Evolutionary conservation across 179 eudicot species (phyloP), one percentile per base, ranked within the genome.

Genomic region (Nepenthes alata): DNA sequence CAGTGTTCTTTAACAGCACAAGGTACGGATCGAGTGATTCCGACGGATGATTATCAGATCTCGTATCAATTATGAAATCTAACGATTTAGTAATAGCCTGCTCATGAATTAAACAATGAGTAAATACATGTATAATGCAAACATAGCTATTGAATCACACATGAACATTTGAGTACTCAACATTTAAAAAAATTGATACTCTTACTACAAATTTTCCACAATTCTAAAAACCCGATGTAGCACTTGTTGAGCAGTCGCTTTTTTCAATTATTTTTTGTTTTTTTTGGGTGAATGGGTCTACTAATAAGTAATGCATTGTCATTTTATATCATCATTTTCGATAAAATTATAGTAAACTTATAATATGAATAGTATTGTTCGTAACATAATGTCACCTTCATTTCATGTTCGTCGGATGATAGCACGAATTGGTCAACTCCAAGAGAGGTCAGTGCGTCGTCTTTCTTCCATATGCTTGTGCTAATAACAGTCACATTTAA

Each of bases 391-490:
- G 11, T 47, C 50, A 47, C 50, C 50, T 88, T 78, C 94, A 83
- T 85, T 70, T 83, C 74, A 13, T 82, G 72, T 35, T 83, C 82
- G 60, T 91, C 87, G n/a, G 90, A 75, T 7, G 94, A 83, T 63
- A 88, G 48, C 60, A 91, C 86, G 53, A 85, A 91, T 14, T 75
- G 71, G 76, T 88, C 94, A 3, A 96, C 97, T 48, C 83, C 85
- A 11, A 91, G 84, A 47, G 72, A 59, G 55, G 35, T 76, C 34
- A 91, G 44, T 15, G 97, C 88, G 67, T 85, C 97, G 25, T 88
- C 87, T 77, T 72, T 85, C 81, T 91, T 91, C 6, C 90, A 83
- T n/a, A 70, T 59, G 67, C 90, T 85, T n/a, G 96, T 90, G 87
- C 97, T 90, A 59, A 90, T 82, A 58, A 88, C 95, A 0, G 96